Percentiles rank a stretch among this genome's conserved stretches.
phyloP scores from a whole-genome alignment of 2,329 filamentous ascomycete species.

The Calonectria multiphialidica region DNA sequence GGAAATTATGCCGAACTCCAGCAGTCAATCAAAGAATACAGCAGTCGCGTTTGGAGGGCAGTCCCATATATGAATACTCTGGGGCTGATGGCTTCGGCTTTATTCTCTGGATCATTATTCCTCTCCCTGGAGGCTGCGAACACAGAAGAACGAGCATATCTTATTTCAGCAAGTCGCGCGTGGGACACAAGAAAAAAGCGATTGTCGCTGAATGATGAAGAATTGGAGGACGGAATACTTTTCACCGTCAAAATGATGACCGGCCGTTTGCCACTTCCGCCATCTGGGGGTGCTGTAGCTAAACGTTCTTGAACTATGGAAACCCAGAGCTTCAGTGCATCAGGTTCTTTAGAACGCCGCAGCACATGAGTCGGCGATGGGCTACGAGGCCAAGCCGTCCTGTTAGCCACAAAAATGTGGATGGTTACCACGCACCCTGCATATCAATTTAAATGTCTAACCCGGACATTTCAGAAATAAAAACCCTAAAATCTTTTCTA shows the following conservation, averaged over 20 bases:
- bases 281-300: not conserved
- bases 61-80: not conserved
- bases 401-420: no score
- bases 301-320: not conserved
- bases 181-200: not conserved
- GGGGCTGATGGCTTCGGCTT: not conserved
- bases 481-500: no score
- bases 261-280: not conserved
- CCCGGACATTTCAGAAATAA: no score
- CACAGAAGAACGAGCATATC: not conserved
- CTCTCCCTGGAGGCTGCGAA: not conserved
- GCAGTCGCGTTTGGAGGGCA: not conserved
- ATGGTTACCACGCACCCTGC: no score
- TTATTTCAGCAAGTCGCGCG: not conserved
- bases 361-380: no score
- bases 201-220: not conserved
- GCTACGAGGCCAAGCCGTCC: no score
- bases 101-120: not conserved
- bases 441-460: no score
- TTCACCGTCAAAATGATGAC: not conserved
- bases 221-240: not conserved
- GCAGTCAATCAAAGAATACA: not conserved
- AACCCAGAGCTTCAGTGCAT: no score
- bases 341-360: no score
- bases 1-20: not conserved